Base-by-base conservation (phyloP, 2,329 filamentous ascomycete genomes). In the Aspergillus neotritici region DNA sequence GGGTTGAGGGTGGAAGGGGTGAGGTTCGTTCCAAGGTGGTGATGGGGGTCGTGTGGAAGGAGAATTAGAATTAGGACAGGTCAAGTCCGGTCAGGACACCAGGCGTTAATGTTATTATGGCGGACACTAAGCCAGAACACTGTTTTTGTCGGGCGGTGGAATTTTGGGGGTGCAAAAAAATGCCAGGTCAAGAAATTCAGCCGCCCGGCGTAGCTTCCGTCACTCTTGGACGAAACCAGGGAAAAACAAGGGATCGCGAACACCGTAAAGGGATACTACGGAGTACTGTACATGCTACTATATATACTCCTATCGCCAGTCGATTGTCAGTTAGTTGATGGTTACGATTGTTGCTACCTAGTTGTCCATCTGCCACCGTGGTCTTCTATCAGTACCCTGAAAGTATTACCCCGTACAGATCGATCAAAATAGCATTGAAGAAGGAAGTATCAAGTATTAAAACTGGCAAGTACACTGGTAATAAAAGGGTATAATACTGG, bases 141-240 rank as follows among this genome's bases (percentile, higher is more conserved):
- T 53, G 52, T 56, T 55, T 55, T 61, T 55, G 54, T 56, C 51
- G 42, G 44, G 40, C 48, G 46, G 42, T 51, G 55, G 58, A 57
- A 58, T 57, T 64, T 65, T 64, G 58, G 62, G 61, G 55, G 55
- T 57, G 47, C 50, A 45, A 25, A 25, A 46, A 54, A 57, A 53
- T 56, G 62, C 60, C 61, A 57, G 60, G 55, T 57, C 54, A 54
- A 56, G 59, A 61, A 58, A 52, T 63, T 57, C 60, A 54, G 57
- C 55, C 56, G 55, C 51, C 51, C 57, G 53, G 64, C 62, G 64
- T 66, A 65, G 63, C 58, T 54, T 62, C 53, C 51, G 62, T 65
- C 62, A 65, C 61, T 60, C 21, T 25, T 25, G 21, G 55, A 51
- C 37, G 39, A 49, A 44, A 46, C 37, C 33, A 37, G 32, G 31